These are phyloP conservation scores for Verticillium tricorpus DNA, from an alignment of 2,329 filamentous ascomycete genomes.

Conservation along the genomic window DNA sequence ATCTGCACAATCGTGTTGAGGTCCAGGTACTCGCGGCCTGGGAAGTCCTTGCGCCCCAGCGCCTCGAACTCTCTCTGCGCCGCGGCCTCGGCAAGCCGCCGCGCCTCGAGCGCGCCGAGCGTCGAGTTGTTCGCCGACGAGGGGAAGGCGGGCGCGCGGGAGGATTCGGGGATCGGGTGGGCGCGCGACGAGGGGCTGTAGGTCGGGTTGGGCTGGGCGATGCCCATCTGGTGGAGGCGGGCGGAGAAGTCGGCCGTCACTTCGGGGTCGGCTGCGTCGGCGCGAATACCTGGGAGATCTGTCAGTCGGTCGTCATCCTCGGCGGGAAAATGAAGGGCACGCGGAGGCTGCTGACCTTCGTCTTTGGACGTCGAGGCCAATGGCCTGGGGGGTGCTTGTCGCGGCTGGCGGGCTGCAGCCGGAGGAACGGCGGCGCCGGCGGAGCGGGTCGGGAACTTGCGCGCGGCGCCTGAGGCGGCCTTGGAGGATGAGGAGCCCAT, in stretches of 20 bases:
- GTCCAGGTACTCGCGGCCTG: constrained; percentile 41
- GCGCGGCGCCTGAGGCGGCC: constrained; percentile 31
- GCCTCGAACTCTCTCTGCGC: constrained; percentile 40
- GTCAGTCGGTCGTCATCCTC: constrained; percentile 2
- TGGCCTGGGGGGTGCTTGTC: constrained; percentile 14
- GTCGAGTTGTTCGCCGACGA: constrained; percentile 36
- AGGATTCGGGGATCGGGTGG: constrained; percentile 1
- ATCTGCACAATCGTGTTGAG: constrained; percentile 42
- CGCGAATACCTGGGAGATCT: constrained; percentile 28
- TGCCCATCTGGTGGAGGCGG: constrained; percentile 50
- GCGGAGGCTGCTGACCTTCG: constrained; percentile 20
- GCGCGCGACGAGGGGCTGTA: constrained; percentile 48
- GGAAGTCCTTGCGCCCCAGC: constrained; percentile 24
- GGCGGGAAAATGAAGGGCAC: constrained; percentile 4
- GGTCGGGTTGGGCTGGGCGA: constrained; percentile 49
- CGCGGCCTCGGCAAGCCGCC: constrained; percentile 36
- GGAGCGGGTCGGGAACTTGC: constrained; percentile 40
- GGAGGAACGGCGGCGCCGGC: constrained; percentile 17
- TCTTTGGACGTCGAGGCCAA: constrained; percentile 22
- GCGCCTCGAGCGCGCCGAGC: constrained; percentile 43
- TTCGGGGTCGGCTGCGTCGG: constrained; percentile 37
- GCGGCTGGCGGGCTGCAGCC: constrained; percentile 13
- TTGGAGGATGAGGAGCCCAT: constrained; percentile 47
- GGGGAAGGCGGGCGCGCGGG: constrained; percentile 20
- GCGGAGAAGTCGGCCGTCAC: constrained; percentile 40